These are phyloP conservation scores for Diaporthe amygdali DNA, from an alignment of 2,329 filamentous ascomycete genomes.

Conservation along the genomic window DNA sequence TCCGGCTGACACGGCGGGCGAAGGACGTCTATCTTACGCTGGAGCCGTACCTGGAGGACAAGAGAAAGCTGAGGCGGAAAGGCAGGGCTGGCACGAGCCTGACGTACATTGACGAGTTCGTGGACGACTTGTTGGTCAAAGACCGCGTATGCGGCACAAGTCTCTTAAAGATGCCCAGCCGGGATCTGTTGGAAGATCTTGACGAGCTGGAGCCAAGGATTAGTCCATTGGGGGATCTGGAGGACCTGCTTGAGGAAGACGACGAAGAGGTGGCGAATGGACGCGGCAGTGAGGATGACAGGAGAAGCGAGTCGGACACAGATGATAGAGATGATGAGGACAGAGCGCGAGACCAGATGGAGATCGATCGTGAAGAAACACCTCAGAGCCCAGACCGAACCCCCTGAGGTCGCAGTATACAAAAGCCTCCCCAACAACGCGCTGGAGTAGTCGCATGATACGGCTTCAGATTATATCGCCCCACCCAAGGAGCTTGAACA, in stretches of 20 bases:
- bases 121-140: constrained; percentile 89
- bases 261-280: constrained; percentile 38
- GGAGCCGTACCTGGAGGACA: constrained; percentile 83
- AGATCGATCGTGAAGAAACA: constrained; percentile 33
- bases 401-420: background rate
- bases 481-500: background rate
- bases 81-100: constrained; percentile 76
- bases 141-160: constrained; percentile 91
- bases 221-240: constrained; percentile 82
- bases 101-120: constrained; percentile 88
- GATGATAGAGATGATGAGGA: constrained; percentile 27
- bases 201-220: constrained; percentile 85
- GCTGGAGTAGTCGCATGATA: background rate
- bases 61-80: constrained; percentile 80
- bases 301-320: constrained; percentile 26
- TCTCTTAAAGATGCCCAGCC: constrained; percentile 86
- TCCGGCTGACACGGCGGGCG: constrained; percentile 83
- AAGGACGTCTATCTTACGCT: constrained; percentile 80
- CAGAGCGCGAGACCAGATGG: constrained; percentile 47
- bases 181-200: constrained; percentile 85
- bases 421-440: background rate
- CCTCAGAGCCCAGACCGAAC: constrained; percentile 14
- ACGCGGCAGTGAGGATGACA: constrained; percentile 34
- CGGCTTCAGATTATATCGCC: background rate
- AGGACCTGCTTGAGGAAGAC: constrained; percentile 70